These are phyloP conservation scores for Hypoxylon perforatum DNA, from an alignment of 495 filamentous ascomycete species.

Conservation along the genomic window DNA sequence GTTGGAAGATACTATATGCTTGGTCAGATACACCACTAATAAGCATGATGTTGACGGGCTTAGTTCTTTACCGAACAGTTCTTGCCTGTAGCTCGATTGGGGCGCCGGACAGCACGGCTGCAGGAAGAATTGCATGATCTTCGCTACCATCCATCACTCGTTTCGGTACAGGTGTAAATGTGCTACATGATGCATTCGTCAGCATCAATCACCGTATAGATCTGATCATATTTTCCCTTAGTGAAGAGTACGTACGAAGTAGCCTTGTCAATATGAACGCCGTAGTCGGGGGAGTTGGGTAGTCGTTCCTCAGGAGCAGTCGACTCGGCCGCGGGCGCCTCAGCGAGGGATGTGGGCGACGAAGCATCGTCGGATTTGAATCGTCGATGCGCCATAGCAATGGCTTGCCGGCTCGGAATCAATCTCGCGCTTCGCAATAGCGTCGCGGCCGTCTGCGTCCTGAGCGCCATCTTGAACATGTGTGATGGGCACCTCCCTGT, in stretches of 20 bases:
- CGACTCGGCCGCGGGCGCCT: constrained; percentile 29
- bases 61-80: constrained; percentile 79
- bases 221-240: not conserved
- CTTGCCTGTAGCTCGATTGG: constrained; percentile 92
- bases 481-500: constrained; percentile 2
- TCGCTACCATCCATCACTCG: constrained; percentile 91
- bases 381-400: constrained; percentile 57
- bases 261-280: constrained; percentile 78
- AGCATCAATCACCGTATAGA: constrained; percentile 7
- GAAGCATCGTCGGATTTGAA: constrained; percentile 55
- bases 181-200: constrained; percentile 57
- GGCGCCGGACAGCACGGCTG: constrained; percentile 89
- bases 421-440: constrained; percentile 57
- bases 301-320: constrained; percentile 46
- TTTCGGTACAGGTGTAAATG: constrained; percentile 89
- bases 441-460: constrained; percentile 54
- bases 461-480: constrained; percentile 52
- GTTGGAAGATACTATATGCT: constrained; percentile 81
- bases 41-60: not conserved
- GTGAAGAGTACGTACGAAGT: constrained; percentile 70
- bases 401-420: constrained; percentile 44
- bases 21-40: constrained; percentile 26
- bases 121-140: constrained; percentile 76
- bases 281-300: constrained; percentile 81
- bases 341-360: constrained; percentile 45